Conservation (phyloP, 306 rosid genomes). For the Prunus armeniaca region DNA sequence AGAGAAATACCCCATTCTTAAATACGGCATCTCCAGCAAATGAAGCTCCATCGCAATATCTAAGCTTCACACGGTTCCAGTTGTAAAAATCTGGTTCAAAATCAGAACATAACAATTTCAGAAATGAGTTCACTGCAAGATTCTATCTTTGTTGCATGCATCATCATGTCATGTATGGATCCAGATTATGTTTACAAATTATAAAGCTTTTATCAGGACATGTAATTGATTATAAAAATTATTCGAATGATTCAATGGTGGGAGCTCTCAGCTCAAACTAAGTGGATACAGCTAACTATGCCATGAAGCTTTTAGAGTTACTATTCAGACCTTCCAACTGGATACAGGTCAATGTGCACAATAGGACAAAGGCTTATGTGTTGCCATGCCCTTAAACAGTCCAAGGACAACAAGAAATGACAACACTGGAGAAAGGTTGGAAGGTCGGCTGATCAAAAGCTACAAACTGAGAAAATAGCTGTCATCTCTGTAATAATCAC, state of each 20-base stretch:
- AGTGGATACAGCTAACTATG: neutral
- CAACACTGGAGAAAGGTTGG: constrained; percentile 2
- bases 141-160: no score
- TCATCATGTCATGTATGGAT: no score
- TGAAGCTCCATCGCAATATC: constrained; percentile 97
- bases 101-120: neutral
- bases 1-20: constrained; percentile 26
- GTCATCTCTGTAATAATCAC: neutral
- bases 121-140: neutral
- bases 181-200: no score
- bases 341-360: neutral
- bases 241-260: neutral
- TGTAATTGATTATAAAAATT: no score
- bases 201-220: no score
- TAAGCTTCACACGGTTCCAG: constrained; percentile 95
- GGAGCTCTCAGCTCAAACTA: neutral
- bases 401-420: neutral
- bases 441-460: neutral
- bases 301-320: neutral
- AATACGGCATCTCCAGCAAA: constrained; percentile 68
- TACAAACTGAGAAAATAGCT: constrained; percentile 5
- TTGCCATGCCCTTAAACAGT: neutral
- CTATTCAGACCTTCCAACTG: neutral
- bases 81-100: constrained; percentile 81
- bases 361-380: no score